Evolutionary conservation across 2,329 filamentous ascomycete species (phyloP), one percentile per base, ranked within the genome.

Genomic region (Aspergillus piperis): DNA sequence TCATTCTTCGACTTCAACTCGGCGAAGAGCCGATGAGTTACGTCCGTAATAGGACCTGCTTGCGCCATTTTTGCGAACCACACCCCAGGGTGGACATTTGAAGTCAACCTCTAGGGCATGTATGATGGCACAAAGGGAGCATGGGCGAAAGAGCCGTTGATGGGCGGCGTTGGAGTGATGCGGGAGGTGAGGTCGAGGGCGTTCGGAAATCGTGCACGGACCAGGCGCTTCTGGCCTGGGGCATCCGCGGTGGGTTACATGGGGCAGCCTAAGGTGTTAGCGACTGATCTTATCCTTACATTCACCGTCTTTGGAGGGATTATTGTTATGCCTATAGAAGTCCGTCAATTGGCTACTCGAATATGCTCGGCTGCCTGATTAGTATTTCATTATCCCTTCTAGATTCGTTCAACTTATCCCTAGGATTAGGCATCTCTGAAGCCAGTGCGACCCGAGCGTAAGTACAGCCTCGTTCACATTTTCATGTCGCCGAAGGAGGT

Each of bases 1-100:
- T 82, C 79, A 65, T 80, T 80, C 74, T 85, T 86, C 61, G 83
- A 86, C 67, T 82, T 83, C 62, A 87, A 77, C 71, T 86, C 84
- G 61, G 75, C 68, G 68, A 85, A 85, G 67, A 86, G 80, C 70
- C 84, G 80, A 72, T 84, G 83, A 66, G 83, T 78, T 60, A 80
- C 73, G 70, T 83, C 81, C 61, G 74, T 75, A 59, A 77, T 75
- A 62, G 77, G 76, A 71, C 76, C 74, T 75, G 75, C 69, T 77
- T 79, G 75, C 71, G 79, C 77, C 79, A 81, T 81, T 67, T 61
- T 78, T 73, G 72, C 62, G 58, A 68, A 69, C 64, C 70, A 72
- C 74, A 68, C 71, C 73, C 70, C 68, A 68, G 65, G 69, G 66
- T 72, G 70, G 70, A 74, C 74, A 76, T 77, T 73, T 72, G 74